Base-by-base conservation (phyloP, 2,329 filamentous ascomycete species). In the Xylariaceae sp. region DNA sequence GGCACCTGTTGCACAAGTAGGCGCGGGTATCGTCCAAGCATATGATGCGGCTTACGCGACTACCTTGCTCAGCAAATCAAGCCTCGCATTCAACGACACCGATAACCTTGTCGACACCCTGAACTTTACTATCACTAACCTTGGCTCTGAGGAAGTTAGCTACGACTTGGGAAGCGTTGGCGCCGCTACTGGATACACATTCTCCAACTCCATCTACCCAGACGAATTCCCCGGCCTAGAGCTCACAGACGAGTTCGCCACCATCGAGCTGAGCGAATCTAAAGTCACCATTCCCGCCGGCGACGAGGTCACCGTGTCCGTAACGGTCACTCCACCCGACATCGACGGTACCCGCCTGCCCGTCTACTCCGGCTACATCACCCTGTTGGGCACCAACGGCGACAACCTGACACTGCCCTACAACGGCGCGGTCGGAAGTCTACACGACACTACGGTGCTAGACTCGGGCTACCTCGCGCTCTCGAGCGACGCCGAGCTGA, bases 51-150 rank as follows among this genome's bases (percentile, higher is more conserved):
- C 84, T 5, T 78, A 81, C 61, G 74, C 80, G 16, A 82, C 76
- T 2, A 79, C 80, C 2, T 65, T 82, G 12, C 72, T 88, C 19
- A 80, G 78, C 63, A 78, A 77, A 9, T 81, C 81, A n/a, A 82
- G 79, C 67, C 71, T 89, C 14, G 79, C 82, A 2, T 87, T 88
- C 72, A 88, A 88, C 67, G 85, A 89, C 68, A 85, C 84, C 0
- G 81, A 83, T 60, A 68, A 87, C 74, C 80, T 85, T 59, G 68
- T 69, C 44, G 69, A 74, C 10, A 74, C 72, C 2, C 72, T 79
- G 43, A 78, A 79, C 60, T 85, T 88, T 66, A 79, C 75, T 40
- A 75, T 89, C 61, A 76, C 71, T 63, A 89, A 88, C 73, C 74
- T 74, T 4, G 81, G 80, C 44, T 70, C 70, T 16, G 72, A 75